Base-by-base conservation (phyloP, 2,329 filamentous ascomycete species). In the Grosmannia serpens region DNA sequence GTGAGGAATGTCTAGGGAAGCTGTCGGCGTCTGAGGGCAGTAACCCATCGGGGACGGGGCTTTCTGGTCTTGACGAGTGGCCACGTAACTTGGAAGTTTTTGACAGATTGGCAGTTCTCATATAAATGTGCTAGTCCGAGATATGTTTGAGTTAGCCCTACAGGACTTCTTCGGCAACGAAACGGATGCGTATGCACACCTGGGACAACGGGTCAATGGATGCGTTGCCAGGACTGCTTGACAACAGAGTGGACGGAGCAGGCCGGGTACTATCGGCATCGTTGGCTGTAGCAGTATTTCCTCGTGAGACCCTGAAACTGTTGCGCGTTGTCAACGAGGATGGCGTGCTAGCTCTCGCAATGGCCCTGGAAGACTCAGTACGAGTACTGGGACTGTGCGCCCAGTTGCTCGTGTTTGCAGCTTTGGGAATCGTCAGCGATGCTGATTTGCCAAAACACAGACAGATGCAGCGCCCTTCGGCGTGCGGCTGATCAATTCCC, bases 41-140 rank as follows among this genome's bases (percentile, higher is more conserved):
- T 4, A 44, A 10, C 5, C 41, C 59, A 58, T 62, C 62, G 26
- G 53, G 47, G 22, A 71, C 69, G 35, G 78, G 75, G 61, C 74
- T 80, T 9, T 85, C 84, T 27, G 79, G 75, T 22, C 76, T 74
- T 1, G 59, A 22, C 73, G 60, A 77, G 69, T 62, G 33, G 6
- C 74, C 76, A 56, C 82, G 78, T 31, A 85, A 70, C 61, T 79
- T 78, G 56, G 81, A 75, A 11, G 81, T 75, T 57, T 83, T 79
- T 10, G 81, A 77, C 57, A 76, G 77, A 58, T 82, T 77, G 49
- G 84, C 86, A 57, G 85, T 87, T 64, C 86, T 81, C 66, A 84
- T 78, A 57, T 88, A 74, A 52, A 85, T 85, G 65, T 85, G 81
- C 80, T 83, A 60, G 7, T 22, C 10, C 22, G 20, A 13, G 22